These are phyloP conservation scores for Beverwykella pulmonaria DNA, from an alignment of 495 filamentous ascomycete species.

Conservation along the genomic window DNA sequence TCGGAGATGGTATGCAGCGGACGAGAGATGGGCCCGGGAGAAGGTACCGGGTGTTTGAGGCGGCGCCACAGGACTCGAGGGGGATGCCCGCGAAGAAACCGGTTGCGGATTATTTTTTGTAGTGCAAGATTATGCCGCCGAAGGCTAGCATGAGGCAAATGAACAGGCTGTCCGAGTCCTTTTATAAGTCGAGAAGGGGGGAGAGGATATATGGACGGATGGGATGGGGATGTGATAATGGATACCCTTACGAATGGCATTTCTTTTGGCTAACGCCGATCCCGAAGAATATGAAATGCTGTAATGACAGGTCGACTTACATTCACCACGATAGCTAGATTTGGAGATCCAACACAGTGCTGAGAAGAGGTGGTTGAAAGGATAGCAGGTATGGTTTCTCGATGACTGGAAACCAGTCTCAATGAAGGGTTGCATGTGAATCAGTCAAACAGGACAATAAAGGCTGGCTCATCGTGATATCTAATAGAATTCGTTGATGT, in stretches of 20 bases:
- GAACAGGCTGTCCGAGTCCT: background rate
- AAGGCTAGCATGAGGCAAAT: background rate
- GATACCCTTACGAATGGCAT: background rate
- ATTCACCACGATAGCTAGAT: no score
- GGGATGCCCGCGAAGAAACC: slow-evolving; percentile 99
- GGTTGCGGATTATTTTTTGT: slow-evolving; percentile 94
- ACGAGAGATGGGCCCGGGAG: slow-evolving; percentile 73
- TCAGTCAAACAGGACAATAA: no score
- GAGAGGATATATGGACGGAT: background rate
- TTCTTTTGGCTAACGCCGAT: background rate
- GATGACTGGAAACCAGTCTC: no score
- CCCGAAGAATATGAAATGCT: background rate
- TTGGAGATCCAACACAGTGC: no score
- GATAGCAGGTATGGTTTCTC: no score
- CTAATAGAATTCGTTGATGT: background rate
- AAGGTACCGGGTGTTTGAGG: slow-evolving; percentile 94
- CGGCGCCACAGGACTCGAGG: slow-evolving; percentile 91
- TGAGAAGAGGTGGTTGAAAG: no score
- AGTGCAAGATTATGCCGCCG: background rate
- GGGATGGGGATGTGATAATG: background rate
- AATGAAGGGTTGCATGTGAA: no score
- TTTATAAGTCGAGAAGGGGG: no score
- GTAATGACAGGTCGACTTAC: no score
- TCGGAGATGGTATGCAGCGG: slow-evolving; percentile 47
- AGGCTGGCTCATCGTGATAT: background rate